Base-by-base conservation (phyloP, 1,284 basidiomycete genomes). In the Cutaneotrichosporon arboriforme region DNA sequence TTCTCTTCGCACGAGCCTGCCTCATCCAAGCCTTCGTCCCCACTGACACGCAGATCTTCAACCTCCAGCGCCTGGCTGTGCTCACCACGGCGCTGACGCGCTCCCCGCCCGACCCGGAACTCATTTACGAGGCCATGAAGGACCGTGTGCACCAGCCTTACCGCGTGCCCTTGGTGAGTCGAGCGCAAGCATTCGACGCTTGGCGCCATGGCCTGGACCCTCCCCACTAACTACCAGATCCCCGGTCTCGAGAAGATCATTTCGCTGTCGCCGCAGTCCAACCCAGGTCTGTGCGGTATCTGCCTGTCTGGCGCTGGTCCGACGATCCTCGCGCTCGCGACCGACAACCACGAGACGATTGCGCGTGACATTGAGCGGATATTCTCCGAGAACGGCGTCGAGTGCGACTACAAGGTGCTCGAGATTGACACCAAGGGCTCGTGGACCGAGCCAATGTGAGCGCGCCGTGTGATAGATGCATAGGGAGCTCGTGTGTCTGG, bases 71-170 rank as follows among this genome's bases (percentile, higher is more conserved):
- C 23, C 79, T 99, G 13, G 96, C 96, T 0, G 96, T 99, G n/a
- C 81, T 99, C 52, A 98, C 96, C 1, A 96, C 92, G 1, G 93
- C 96, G 0, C 82, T 99, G 7, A 87, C 85, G 0, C 85, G 88
- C 68, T 84, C 84, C 13, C 94, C 96, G 1, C 93, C 93, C 0
- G 90, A 98, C 71, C 82, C 91, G 0, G 85, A 86, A 39, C 83
- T 99, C 22, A 97, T 98, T 62, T 98, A 94, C 76, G 93, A 98
- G 74, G 96, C 94, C 0, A 98, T 98, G 96, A 97, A 97, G 73
- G 96, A 99, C 77, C 84, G 88, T 45, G 83, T 99, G 13, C 96
- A 98, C 74, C 96, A 99, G 73, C 96, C 96, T 0, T 98, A 97
- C 75, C 84, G 96, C 34, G 90, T 88, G 76, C 76, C 81, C 38